phyloP scores from a whole-genome alignment of 2,329 filamentous ascomycete genomes.

The Teratosphaeriaceae sp. region DNA sequence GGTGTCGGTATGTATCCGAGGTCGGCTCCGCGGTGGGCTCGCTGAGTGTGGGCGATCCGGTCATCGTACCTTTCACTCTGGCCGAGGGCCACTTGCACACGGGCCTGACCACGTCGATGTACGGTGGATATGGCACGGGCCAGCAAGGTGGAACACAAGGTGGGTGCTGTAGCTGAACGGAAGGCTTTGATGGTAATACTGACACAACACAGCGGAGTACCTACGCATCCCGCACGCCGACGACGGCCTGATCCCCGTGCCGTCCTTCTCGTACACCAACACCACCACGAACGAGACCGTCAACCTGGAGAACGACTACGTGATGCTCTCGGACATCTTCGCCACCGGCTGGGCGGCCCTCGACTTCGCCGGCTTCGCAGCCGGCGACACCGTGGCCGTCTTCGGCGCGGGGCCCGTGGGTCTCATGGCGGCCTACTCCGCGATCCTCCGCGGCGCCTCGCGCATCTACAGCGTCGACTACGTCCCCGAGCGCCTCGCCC shows the following conservation, averaged over 20 bases:
- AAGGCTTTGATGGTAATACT: too few species aligned
- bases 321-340: conserved; percentile 45
- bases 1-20: conserved; percentile 11
- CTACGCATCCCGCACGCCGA: conserved; percentile 60
- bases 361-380: conserved; percentile 51
- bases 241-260: conserved; percentile 58
- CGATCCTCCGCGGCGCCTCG: conserved; percentile 53
- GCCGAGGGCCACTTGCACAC: conserved; percentile 8
- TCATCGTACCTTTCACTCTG: conserved; percentile 10
- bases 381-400: conserved; percentile 54
- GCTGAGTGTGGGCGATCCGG: conserved; percentile 10
- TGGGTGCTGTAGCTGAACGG: too few species aligned
- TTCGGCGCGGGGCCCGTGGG: conserved; percentile 58
- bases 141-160: neutral
- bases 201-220: too few species aligned
- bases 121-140: conserved; percentile 8
- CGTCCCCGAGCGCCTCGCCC: conserved; percentile 52
- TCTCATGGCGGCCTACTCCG: conserved; percentile 60
- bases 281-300: too few species aligned
- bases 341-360: conserved; percentile 52
- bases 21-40: conserved; percentile 8
- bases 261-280: too few species aligned
- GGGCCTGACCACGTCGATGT: conserved; percentile 4
- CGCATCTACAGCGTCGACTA: conserved; percentile 58
- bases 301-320: conserved; percentile 57